These are phyloP conservation scores for Athelia sp. DNA, from an alignment of 1,284 basidiomycete genomes.

Conservation along the genomic window DNA sequence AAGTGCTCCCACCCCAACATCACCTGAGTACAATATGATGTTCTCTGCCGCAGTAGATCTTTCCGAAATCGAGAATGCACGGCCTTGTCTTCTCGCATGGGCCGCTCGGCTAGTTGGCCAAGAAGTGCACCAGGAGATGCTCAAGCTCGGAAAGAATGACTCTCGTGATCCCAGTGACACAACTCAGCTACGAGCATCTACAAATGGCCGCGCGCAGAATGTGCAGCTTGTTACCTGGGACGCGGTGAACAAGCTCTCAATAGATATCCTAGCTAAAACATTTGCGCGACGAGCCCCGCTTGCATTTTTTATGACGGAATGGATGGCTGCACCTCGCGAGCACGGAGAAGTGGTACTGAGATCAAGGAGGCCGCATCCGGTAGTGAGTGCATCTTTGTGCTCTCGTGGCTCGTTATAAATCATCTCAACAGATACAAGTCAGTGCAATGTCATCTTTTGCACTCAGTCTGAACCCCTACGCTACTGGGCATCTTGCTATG, in stretches of 20 bases:
- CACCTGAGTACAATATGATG: not conserved
- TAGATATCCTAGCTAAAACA: not conserved
- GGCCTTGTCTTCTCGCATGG: not conserved
- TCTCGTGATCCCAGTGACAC: not conserved
- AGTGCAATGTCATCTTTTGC: too few relatives aligned
- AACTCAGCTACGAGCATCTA: not conserved
- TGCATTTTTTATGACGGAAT: not conserved
- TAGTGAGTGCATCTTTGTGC: not conserved
- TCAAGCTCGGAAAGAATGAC: not conserved
- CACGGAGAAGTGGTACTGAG: not conserved
- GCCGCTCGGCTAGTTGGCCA: not conserved
- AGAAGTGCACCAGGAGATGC: not conserved
- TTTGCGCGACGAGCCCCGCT: not conserved
- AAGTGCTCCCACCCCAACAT: not conserved
- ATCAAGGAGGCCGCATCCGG: not conserved
- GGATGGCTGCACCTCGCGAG: not conserved
- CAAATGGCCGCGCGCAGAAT: not conserved
- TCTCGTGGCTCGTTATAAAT: not conserved
- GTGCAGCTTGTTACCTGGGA: not conserved
- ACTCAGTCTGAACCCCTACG: too few relatives aligned
- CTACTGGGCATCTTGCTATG: too few relatives aligned
- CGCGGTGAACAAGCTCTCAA: not conserved
- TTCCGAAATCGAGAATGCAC: not conserved
- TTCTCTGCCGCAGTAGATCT: not conserved
- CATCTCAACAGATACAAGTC: conserved; percentile 3